These are phyloP conservation scores for Blastobotrys capitulatus DNA, from an alignment of 1,139 yeast genomes.

Conservation along the genomic window DNA sequence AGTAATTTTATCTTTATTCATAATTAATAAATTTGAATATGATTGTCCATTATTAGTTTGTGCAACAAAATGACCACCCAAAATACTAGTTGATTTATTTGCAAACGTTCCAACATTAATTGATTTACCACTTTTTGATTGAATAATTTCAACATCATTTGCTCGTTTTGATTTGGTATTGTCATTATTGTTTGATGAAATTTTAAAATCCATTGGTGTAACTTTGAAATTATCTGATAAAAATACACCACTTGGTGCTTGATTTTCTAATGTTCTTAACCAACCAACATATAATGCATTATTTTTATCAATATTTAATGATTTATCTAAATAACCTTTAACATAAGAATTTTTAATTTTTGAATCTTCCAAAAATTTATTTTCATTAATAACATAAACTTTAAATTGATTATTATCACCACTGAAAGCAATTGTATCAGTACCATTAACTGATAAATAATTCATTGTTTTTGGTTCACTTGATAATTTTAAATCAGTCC, in stretches of 20 bases:
- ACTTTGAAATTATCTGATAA: constrained; percentile 23
- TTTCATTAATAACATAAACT: constrained; percentile 26
- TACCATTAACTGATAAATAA: constrained; percentile 24
- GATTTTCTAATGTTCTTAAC: constrained; percentile 20
- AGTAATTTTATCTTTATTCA: constrained; percentile 30
- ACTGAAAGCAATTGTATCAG: constrained; percentile 38
- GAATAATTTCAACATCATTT: constrained; percentile 2
- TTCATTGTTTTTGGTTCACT: constrained; percentile 27
- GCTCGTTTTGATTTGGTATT: constrained; percentile 12
- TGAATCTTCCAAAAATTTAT: constrained; percentile 27
- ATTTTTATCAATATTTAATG: constrained; percentile 11
- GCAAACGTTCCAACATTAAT: constrained; percentile 38
- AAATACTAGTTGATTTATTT: constrained; percentile 45
- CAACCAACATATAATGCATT: constrained; percentile 24
- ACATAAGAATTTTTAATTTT: constrained; percentile 16
- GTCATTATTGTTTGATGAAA: constrained; percentile 20
- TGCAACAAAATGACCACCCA: constrained; percentile 49
- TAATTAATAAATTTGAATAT: constrained; percentile 38
- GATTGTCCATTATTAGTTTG: constrained; percentile 17
- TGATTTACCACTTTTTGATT: constrained; percentile 15
- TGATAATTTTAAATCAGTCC: constrained; percentile 27
- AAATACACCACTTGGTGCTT: constrained; percentile 27
- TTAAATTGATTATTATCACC: constrained; percentile 27
- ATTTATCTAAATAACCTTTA: constrained; percentile 22
- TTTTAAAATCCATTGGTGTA: constrained; percentile 23